These are phyloP conservation scores for Castanopsis chinensis DNA, from an alignment of 306 rosid species.

Conservation along the genomic window DNA sequence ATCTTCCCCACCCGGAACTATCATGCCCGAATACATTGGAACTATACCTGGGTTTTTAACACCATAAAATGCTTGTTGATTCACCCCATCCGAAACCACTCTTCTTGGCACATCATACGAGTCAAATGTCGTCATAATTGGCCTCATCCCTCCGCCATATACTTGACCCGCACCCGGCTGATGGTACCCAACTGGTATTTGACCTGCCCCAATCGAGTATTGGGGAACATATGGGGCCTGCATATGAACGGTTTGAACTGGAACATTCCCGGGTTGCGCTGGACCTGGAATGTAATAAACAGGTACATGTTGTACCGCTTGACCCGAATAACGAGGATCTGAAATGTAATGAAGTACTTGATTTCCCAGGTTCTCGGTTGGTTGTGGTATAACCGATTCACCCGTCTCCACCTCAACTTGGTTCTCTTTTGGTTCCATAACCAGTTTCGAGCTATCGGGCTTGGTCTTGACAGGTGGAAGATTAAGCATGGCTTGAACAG, in stretches of 20 bases:
- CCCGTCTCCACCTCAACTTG: slow-evolving; percentile 29
- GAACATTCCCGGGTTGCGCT: slow-evolving; percentile 39
- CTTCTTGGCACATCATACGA: slow-evolving; percentile 37
- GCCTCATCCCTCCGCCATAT: slow-evolving; percentile 49
- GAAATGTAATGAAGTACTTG: slow-evolving; percentile 38
- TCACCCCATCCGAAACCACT: slow-evolving; percentile 38
- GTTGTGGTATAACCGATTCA: slow-evolving; percentile 25
- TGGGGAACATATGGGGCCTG: slow-evolving; percentile 49
- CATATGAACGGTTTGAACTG: slow-evolving; percentile 40
- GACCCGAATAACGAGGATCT: slow-evolving; percentile 43
- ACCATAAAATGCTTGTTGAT: slow-evolving; percentile 56
- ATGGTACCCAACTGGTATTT: slow-evolving; percentile 55
- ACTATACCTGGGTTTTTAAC: slow-evolving; percentile 36
- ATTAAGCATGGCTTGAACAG: slow-evolving; percentile 48
- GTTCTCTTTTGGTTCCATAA: slow-evolving; percentile 29
- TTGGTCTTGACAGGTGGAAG: slow-evolving; percentile 85
- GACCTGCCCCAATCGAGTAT: slow-evolving; percentile 38
- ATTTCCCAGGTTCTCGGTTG: slow-evolving; percentile 22
- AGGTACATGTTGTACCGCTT: slow-evolving; percentile 35
- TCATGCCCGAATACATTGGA: slow-evolving; percentile 26
- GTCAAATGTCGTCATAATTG: slow-evolving; percentile 29
- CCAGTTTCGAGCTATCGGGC: slow-evolving; percentile 36
- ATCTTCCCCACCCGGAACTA: slow-evolving; percentile 45
- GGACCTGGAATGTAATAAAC: slow-evolving; percentile 47
- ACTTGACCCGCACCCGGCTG: slow-evolving; percentile 53